Evolutionary conservation across 148 eudicot species (phyloP), one percentile per base, ranked within the genome.

Genomic region (Vaccinium macrocarpon): DNA sequence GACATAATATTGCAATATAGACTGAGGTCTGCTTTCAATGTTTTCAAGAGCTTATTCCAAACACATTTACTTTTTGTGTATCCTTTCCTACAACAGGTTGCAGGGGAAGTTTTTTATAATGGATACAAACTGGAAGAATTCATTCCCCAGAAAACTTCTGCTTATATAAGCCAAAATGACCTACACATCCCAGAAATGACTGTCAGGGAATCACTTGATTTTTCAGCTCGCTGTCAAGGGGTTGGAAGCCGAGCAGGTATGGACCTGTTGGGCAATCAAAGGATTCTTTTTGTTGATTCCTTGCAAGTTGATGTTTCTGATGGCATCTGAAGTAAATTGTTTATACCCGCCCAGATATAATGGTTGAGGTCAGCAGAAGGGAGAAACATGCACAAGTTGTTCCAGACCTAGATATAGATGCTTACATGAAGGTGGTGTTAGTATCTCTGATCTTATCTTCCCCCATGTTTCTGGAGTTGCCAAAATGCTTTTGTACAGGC

Each of bases 121-220:
- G 98, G 95, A n/a, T 89, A 90, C 86, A 88, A 88, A 82, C 85
- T 95, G 21, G 86, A 88, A 61, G 93, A 92, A 86, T 90, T 94
- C 83, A 87, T 93, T 13, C 93, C 95, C 49, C 98, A 94, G 79
- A 94, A 92, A 87, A 90, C 91, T 57, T 91, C 98, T 81, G 93
- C 92, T 84, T 95, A 94, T 80, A 87, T 95, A 51, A 90, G 93
- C 83, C 97, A 95, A 88, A 76, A 91, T 83, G 94, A 95, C 87
- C 85, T 91, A 72, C 97, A 93, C 85, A 91, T 93, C 53, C 92
- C 95, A 27, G 93, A 92, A 81, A 91, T 95, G 91, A 95, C 97
- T 53, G 93, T 93, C 49, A 90, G 94, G 86, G 98, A 95, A 84
- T 87, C 94, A 53, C 78, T 95, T 79, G 97, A 93, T 86, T 95